Percentiles rank a stretch among this genome's conserved stretches.
Evolutionary conservation across 371 early-diverging fungal species (phyloP).

Genomic region (Mortierella sp.): DNA sequence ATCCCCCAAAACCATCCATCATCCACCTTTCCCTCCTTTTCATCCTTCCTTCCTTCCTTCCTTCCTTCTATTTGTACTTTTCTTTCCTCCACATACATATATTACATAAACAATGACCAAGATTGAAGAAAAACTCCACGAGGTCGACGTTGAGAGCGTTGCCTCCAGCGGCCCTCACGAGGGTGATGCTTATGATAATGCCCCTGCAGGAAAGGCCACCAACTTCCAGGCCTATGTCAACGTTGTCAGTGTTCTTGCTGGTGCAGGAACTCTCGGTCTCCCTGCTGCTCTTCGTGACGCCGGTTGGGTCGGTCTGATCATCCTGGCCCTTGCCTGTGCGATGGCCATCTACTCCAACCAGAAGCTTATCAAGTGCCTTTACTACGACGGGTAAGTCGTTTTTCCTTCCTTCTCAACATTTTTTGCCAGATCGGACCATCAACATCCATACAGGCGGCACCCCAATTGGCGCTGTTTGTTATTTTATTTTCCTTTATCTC

Average conservation of each 20-base stretch:
- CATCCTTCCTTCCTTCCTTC: background rate
- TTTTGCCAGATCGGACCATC: background rate
- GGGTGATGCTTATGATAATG: conserved; percentile 35
- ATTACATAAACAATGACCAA: conserved; percentile 20
- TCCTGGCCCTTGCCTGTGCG: conserved; percentile 80
- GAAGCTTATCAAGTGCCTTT: conserved; percentile 80
- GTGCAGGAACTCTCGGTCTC: conserved; percentile 88
- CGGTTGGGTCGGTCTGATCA: conserved; percentile 85
- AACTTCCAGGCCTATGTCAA: conserved; percentile 70
- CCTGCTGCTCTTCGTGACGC: conserved; percentile 84
- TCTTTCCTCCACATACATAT: background rate
- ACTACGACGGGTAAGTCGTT: conserved; percentile 65
- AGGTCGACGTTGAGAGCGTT: conserved; percentile 46
- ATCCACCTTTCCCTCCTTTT: background rate
- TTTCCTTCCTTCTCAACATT: background rate
- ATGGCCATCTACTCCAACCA: conserved; percentile 82
- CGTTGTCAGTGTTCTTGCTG: conserved; percentile 86
- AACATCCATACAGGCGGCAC: background rate
- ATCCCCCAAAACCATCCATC: background rate
- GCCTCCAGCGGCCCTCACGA: conserved; percentile 35
- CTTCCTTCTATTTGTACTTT: background rate
- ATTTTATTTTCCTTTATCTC: conserved; percentile 3
- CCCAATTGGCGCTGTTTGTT: conserved; percentile 48
- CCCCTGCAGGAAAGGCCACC: conserved; percentile 48
- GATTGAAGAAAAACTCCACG: conserved; percentile 35